Percentiles rank a stretch among this genome's conserved stretches.
Evolutionary conservation across 2,329 filamentous ascomycete genomes (phyloP).

Genomic region (Chrysosporium keratinophilum): DNA sequence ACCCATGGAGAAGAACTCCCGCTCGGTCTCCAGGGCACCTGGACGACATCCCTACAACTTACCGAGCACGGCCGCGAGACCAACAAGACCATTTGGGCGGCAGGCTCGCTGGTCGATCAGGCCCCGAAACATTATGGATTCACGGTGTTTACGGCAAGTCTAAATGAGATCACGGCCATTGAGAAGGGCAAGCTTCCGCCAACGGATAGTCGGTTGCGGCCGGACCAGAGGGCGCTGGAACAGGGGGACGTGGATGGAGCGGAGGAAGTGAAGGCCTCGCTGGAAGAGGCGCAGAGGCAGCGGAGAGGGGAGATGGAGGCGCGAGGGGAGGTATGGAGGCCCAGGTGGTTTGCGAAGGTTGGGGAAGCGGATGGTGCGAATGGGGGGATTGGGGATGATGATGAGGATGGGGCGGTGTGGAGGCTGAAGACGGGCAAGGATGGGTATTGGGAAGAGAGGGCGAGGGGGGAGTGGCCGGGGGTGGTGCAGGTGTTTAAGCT

Average conservation of each 20-base stretch:
- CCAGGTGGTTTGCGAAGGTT: slow-evolving; percentile 75
- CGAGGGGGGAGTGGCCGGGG: slow-evolving; percentile 54
- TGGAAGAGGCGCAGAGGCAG: slow-evolving; percentile 76
- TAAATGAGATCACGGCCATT: slow-evolving; percentile 79
- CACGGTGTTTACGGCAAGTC: slow-evolving; percentile 69
- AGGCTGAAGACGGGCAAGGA: slow-evolving; percentile 60
- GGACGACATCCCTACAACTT: slow-evolving; percentile 64
- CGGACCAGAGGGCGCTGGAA: slow-evolving; percentile 80
- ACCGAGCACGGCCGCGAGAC: slow-evolving; percentile 53
- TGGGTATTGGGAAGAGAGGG: slow-evolving; percentile 85
- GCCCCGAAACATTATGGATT: slow-evolving; percentile 74
- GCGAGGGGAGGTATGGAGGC: slow-evolving; percentile 58
- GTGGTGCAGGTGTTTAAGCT: slow-evolving; percentile 46
- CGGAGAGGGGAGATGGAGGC: slow-evolving; percentile 67
- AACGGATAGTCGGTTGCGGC: slow-evolving; percentile 73
- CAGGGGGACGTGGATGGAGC: slow-evolving; percentile 71
- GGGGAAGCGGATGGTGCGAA: slow-evolving; percentile 26
- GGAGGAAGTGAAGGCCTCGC: slow-evolving; percentile 66
- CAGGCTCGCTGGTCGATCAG: slow-evolving; percentile 66
- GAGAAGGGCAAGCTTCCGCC: slow-evolving; percentile 64
- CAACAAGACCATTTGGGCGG: slow-evolving; percentile 65
- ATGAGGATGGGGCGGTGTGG: slow-evolving; percentile 14
- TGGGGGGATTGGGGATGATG: slow-evolving; percentile 3
- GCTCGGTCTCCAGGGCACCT: slow-evolving; percentile 65
- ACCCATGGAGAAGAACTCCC: slow-evolving; percentile 55